Percentiles rank a stretch among this genome's conserved stretches.
These are phyloP conservation scores for Excoecaria agallocha DNA, from an alignment of 345 rosid genomes.

Conservation along the genomic window DNA sequence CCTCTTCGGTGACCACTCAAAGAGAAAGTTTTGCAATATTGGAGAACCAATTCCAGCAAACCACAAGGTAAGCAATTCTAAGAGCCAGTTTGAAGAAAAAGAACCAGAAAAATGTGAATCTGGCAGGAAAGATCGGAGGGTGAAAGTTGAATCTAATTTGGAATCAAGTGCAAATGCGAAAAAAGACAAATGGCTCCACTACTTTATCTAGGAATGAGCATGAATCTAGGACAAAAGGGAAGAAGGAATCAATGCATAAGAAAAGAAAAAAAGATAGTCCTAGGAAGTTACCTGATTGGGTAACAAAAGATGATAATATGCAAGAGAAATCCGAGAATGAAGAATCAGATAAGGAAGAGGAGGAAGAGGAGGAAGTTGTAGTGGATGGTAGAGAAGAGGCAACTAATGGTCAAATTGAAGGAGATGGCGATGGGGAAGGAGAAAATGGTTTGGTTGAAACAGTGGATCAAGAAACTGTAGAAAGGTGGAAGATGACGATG, in stretches of 20 bases:
- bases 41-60: too few relatives aligned
- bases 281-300: constrained; percentile 35
- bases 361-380: constrained; percentile 46
- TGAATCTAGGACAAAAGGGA: constrained; percentile 44
- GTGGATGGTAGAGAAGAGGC: too few relatives aligned
- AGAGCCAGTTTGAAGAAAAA: too few relatives aligned
- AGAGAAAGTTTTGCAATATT: too few relatives aligned
- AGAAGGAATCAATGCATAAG: constrained; percentile 34
- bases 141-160: constrained; percentile 36
- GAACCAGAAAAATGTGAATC: constrained; percentile 33
- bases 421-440: constrained; percentile 37
- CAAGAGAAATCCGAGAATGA: constrained; percentile 44
- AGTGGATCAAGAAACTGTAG: constrained; percentile 47
- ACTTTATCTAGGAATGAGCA: constrained; percentile 40
- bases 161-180: constrained; percentile 36
- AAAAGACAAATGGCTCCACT: constrained; percentile 38
- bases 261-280: constrained; percentile 31
- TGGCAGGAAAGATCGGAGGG: constrained; percentile 24
- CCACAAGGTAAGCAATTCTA: too few relatives aligned
- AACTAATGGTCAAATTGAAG: constrained; percentile 41
- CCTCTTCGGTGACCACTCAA: too few relatives aligned
- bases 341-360: constrained; percentile 42
- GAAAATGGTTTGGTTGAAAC: constrained; percentile 37
- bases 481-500: constrained; percentile 44
- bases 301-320: constrained; percentile 37